Evolutionary conservation across 371 early-diverging fungal genomes (phyloP), one percentile per base, ranked within the genome.

Genomic region (Mucor piriformis): DNA sequence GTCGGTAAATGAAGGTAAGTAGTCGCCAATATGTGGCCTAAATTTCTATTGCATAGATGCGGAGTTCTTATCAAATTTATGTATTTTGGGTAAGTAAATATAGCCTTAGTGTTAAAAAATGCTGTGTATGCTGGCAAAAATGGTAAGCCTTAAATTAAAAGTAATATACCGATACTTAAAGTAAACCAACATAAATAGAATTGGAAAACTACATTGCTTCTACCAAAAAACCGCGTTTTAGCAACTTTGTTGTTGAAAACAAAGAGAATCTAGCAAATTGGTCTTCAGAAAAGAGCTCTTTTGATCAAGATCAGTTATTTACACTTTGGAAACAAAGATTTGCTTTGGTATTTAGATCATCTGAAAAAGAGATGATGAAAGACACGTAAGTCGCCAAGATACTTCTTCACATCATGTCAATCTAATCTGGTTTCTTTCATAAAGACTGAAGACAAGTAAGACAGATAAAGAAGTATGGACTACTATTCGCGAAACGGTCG

Each of bases 141-240:
- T 5, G 33, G 33, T 33, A 33, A 33, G 33, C 33, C 11, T 33
- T 33, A 33, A 33, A 33, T 33, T 33, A 11, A 6, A 33, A 33
- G 6, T 33, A 33, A 11, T 33, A 33, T 33, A 33, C 33, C 6
- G 33, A 46, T 54, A 43, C 29, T 54, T 55, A 55, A 42, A 33
- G 55, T 55, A 55, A 43, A 55, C n/a, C 55, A 46, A 46, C 44
- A 55, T 55, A 55, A 55, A 55, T 55, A 55, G 55, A 46, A 55
- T 55, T n/a, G n/a, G n/a, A n/a, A n/a, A 46, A 55, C 55, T 43
- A 43, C 42, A 43, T 54, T 54, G 27, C 43, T 54, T 43, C 16
- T 43, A 46, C 55, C 55, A 46, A 55, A 55, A 55, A 55, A 29
- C 55, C 44, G 29, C 55, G 55, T 55, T 55, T 55, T 46, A 55